Conservation (phyloP, 257 asterid species). For the Scutellaria baicalensis region DNA sequence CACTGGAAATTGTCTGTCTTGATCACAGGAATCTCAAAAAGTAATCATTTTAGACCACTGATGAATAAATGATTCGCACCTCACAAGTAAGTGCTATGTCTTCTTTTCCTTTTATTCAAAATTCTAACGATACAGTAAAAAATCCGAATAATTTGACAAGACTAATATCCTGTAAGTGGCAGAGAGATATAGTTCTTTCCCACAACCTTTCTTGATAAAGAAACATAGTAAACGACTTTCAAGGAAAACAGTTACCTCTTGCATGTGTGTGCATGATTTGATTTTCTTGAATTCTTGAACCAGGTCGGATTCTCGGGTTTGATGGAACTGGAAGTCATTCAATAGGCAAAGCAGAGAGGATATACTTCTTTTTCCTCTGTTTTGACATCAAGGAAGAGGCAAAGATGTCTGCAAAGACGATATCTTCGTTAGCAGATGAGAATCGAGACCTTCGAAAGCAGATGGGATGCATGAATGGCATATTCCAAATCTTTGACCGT, state of each 20-base stretch:
- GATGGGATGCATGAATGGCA: conserved; percentile 92
- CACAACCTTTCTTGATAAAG: conserved; percentile 5
- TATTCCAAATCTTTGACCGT: conserved; percentile 78
- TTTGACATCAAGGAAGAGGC: conserved; percentile 10
- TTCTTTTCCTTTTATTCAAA: not conserved
- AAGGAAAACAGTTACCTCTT: conserved; percentile 6
- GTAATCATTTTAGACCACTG: conserved; percentile 18
- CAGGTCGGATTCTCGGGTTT: conserved; percentile 16
- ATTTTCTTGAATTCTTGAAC: conserved; percentile 18
- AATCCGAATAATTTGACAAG: conserved; percentile 17
- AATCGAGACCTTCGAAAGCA: conserved; percentile 58
- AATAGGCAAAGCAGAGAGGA: conserved; percentile 7
- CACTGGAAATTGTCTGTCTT: conserved; percentile 22
- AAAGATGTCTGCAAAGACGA: conserved; percentile 47
- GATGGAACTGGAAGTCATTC: not conserved
- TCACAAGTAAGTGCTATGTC: conserved; percentile 37
- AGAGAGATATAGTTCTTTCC: not conserved
- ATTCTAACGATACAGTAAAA: not conserved
- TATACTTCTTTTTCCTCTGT: not conserved
- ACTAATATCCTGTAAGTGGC: conserved; percentile 7
- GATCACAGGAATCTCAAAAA: conserved; percentile 23
- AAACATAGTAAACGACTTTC: not conserved
- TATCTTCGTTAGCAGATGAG: conserved; percentile 43
- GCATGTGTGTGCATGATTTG: conserved; percentile 17
- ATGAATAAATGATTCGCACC: conserved; percentile 32